Evolutionary conservation across 305 asterid genomes (phyloP).

Genomic region (Salvia sclarea): DNA sequence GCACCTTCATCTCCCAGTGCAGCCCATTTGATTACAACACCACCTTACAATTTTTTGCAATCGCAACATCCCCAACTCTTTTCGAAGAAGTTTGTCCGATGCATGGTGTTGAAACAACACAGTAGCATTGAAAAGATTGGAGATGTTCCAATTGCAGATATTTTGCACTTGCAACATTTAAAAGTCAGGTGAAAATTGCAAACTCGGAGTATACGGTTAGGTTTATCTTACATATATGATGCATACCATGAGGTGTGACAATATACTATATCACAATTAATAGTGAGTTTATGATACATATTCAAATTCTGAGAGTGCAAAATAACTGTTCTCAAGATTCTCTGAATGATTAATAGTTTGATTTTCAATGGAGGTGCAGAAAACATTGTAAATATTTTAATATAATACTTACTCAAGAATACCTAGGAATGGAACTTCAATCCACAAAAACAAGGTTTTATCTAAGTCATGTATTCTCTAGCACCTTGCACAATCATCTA

Average conservation of each 20-base stretch:
- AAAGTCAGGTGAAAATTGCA: neutral
- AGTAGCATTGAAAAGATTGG: neutral
- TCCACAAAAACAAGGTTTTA: neutral
- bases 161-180: neutral
- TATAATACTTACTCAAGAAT: neutral
- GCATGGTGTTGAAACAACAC: too few species aligned
- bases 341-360: too few species aligned
- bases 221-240: neutral
- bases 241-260: neutral
- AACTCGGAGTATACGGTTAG: neutral
- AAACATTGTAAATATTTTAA: neutral
- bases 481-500: neutral
- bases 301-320: neutral
- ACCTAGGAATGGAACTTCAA: slow-evolving; percentile 3
- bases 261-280: neutral
- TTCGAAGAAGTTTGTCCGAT: too few species aligned
- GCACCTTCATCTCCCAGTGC: too few species aligned
- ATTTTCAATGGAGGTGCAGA: neutral
- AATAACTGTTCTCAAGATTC: neutral
- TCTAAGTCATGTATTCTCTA: neutral
- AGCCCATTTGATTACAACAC: too few species aligned
- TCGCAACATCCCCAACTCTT: too few species aligned
- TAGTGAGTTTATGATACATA: neutral
- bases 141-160: neutral
- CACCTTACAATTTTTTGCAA: too few species aligned